Conservation (phyloP, 805 yeast genomes). For the Schwanniomyces polymorphus region DNA sequence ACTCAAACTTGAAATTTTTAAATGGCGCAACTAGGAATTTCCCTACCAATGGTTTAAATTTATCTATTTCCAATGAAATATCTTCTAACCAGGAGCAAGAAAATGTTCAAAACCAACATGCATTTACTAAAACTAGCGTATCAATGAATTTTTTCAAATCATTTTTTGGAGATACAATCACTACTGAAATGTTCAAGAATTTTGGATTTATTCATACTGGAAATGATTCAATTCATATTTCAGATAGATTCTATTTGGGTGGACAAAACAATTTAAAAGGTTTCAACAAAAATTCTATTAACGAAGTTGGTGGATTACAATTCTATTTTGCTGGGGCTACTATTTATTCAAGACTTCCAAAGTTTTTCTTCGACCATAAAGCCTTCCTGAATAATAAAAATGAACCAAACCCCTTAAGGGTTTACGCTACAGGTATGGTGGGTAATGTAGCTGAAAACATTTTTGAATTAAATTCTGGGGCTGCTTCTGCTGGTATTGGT, state of each 20-base stretch:
- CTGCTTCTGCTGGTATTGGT: slow-evolving; percentile 34
- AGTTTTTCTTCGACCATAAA: slow-evolving; percentile 22
- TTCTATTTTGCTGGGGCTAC: slow-evolving; percentile 58
- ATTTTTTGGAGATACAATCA: slow-evolving; percentile 42
- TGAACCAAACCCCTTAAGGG: slow-evolving; percentile 36
- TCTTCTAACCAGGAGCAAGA: slow-evolving; percentile 31
- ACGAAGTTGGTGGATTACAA: slow-evolving; percentile 73
- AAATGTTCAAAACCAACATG: slow-evolving; percentile 14
- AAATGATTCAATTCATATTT: slow-evolving; percentile 48
- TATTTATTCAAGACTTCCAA: slow-evolving; percentile 61
- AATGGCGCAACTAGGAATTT: slow-evolving; percentile 26
- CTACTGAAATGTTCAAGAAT: slow-evolving; percentile 49
- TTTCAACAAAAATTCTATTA: slow-evolving; percentile 64
- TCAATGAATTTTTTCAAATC: slow-evolving; percentile 38
- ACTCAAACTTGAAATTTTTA: slow-evolving; percentile 19
- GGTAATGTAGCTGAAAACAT: slow-evolving; percentile 53
- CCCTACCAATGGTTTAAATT: slow-evolving; percentile 51
- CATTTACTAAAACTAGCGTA: slow-evolving; percentile 37
- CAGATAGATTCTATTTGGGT: slow-evolving; percentile 83
- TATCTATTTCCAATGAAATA: slow-evolving; percentile 63
- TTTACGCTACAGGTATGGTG: slow-evolving; percentile 64
- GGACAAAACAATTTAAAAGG: slow-evolving; percentile 76
- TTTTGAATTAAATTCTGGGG: slow-evolving; percentile 18
- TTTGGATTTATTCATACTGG: slow-evolving; percentile 56
- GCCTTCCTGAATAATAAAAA: slow-evolving; percentile 6